Base-by-base conservation (phyloP, 2,329 filamentous ascomycete genomes). In the Lasiodiplodia sp. region DNA sequence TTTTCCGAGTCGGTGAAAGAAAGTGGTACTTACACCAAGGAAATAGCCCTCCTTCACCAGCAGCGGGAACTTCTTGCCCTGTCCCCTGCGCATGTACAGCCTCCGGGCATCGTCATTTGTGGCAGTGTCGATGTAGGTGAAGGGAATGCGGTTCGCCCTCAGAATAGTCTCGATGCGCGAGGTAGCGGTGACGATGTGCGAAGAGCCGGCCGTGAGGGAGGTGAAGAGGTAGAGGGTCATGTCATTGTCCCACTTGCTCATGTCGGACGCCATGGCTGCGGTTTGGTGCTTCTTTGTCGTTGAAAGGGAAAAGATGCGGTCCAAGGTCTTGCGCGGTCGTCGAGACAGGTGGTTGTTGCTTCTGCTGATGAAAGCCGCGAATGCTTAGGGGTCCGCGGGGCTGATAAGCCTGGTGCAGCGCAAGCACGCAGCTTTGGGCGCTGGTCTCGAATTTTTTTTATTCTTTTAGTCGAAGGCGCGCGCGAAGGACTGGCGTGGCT, bases 101-200 rank as follows among this genome's bases (percentile, higher is more conserved):
- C 92, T 93, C 72, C 92, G 90, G 40, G 94, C 94, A 77, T 92
- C 91, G 68, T 96, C 91, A 79, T 99, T 93, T 37, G 92, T 96
- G 51, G 95, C 93, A 53, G 96, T 88, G 80, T 99, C 96, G 76
- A 97, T 86, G 72, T 93, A 94, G 78, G 93, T 93, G 84, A 98
- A 99, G 12, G 94, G 93, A 69, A 99, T 91, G 74, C 92, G 92
- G 85, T 98, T 97, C 71, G 94, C 94, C 77, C 93, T 95, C 70
- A 99, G 87, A 76, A 99, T 98, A 14, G 94, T 97, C 82, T 99
- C 95, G 73, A 99, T 89, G 58, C 96, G 92, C 67, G 94, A 96
- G 1, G 96, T 98, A 31, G 94, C 96, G 51, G 96, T 98, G 76
- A 98, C 90, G 79, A 98, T 97, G 80, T 97, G 94, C 28, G 94